Evolutionary conservation across 352 stramenopile species (phyloP).

Genomic region (Hyaloperonospora brassicae): DNA sequence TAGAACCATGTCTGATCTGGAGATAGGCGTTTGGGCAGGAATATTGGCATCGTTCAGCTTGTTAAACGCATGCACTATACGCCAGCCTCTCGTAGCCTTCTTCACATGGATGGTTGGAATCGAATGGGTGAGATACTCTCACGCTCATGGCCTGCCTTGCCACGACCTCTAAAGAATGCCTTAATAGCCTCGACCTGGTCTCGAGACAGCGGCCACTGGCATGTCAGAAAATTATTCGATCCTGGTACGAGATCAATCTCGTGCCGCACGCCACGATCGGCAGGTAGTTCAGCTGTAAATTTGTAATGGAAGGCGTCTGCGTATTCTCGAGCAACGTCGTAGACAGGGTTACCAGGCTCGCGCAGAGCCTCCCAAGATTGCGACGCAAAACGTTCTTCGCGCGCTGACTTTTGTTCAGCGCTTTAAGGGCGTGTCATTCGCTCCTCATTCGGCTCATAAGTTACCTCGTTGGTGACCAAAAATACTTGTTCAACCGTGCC

Average conservation of each 20-base stretch:
- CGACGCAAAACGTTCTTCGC: too few species aligned
- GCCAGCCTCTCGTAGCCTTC: not conserved
- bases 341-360: too few species aligned
- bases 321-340: not conserved
- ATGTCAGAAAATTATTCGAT: not conserved
- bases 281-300: not conserved
- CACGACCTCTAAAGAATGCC: not conserved
- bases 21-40: too few species aligned
- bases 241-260: constrained; percentile 2
- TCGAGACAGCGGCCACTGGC: not conserved
- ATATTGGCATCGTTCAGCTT: too few species aligned
- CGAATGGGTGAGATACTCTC: not conserved
- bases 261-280: not conserved
- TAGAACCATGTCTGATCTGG: too few species aligned
- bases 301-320: not conserved
- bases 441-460: too few species aligned
- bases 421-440: too few species aligned
- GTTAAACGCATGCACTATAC: too few species aligned
- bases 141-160: not conserved
- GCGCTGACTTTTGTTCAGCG: too few species aligned
- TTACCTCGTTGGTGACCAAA: too few species aligned
- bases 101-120: not conserved
- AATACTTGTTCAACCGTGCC: too few species aligned
- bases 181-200: constrained; percentile 1
- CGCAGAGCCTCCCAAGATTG: too few species aligned